Conservation (phyloP, 345 rosid genomes). For the Pistacia atlantica region DNA sequence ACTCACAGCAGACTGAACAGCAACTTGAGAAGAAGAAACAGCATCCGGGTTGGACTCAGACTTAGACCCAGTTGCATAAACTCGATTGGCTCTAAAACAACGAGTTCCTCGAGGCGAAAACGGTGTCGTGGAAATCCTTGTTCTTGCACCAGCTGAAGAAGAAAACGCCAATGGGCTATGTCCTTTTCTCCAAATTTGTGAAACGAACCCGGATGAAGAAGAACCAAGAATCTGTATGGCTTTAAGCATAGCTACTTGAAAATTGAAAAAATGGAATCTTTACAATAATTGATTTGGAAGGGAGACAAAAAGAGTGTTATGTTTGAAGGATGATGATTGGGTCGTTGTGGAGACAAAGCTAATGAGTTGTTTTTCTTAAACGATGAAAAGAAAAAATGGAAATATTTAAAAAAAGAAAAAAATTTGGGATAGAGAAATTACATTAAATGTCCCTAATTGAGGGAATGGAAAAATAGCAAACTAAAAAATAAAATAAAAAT, state of each 20-base stretch:
- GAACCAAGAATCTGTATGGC: constrained; percentile 67
- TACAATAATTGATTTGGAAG: background rate
- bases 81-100: constrained; percentile 33
- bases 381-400: too few relatives aligned
- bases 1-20: constrained; percentile 70
- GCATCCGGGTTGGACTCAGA: constrained; percentile 54
- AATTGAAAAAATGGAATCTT: background rate
- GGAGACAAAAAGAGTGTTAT: background rate
- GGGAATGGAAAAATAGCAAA: too few relatives aligned
- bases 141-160: constrained; percentile 14
- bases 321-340: background rate
- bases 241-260: constrained; percentile 54
- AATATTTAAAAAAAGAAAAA: too few relatives aligned
- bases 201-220: constrained; percentile 54
- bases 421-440: too few relatives aligned
- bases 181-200: constrained; percentile 47
- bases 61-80: constrained; percentile 47
- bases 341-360: background rate
- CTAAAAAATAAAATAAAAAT: too few relatives aligned
- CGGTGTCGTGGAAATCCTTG: constrained; percentile 13
- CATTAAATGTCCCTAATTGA: too few relatives aligned
- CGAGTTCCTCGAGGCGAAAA: constrained; percentile 26
- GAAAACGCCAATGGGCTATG: constrained; percentile 32
- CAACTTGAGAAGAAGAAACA: constrained; percentile 35
- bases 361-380: too few relatives aligned